A percentile compares a stretch with the other conserved stretches of the same genome.
These are phyloP conservation scores for Cordyceps tenuipes DNA, from an alignment of 2,329 filamentous ascomycete genomes.

Conservation along the genomic window DNA sequence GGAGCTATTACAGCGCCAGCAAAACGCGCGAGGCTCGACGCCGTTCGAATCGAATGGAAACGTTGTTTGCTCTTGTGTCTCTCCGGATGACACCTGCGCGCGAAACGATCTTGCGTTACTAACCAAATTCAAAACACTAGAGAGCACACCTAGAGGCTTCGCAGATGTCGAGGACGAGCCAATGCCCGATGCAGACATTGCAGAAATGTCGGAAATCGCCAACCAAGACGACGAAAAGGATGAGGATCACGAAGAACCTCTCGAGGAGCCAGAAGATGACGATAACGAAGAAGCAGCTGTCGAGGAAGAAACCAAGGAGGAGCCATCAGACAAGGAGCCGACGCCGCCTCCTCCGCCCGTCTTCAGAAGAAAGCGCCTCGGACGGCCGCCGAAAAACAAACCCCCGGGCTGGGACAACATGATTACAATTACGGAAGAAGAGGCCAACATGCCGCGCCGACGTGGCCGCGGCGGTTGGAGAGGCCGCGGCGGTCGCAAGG, in stretches of 20 bases:
- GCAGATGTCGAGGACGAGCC: constrained; percentile 33
- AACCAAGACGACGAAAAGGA: constrained; percentile 40
- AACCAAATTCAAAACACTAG: constrained; percentile 20
- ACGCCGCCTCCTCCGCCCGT: constrained; percentile 51
- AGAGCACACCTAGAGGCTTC: constrained; percentile 35
- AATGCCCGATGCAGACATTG: constrained; percentile 26
- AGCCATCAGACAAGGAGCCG: constrained; percentile 38
- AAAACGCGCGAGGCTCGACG: not conserved
- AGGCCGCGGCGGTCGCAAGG: constrained; percentile 55
- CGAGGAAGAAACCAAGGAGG: constrained; percentile 33
- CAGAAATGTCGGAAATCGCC: constrained; percentile 16
- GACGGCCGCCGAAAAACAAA: constrained; percentile 76
- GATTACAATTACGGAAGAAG: constrained; percentile 46
- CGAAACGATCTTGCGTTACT: not conserved
- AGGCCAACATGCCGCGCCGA: constrained; percentile 51
- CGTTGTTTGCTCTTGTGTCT: not conserved
- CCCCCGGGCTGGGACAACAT: constrained; percentile 69
- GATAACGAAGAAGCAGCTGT: constrained; percentile 27
- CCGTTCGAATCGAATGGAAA: not conserved
- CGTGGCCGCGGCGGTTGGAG: constrained; percentile 65
- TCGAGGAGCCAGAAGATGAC: constrained; percentile 30
- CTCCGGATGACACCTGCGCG: not conserved
- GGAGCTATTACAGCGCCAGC: constrained; percentile 1
- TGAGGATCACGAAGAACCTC: constrained; percentile 27
- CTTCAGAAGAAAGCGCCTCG: constrained; percentile 69